Evolutionary conservation across 768 basidiomycete genomes (phyloP).

Genomic region (Guyanaporus albipodus): DNA sequence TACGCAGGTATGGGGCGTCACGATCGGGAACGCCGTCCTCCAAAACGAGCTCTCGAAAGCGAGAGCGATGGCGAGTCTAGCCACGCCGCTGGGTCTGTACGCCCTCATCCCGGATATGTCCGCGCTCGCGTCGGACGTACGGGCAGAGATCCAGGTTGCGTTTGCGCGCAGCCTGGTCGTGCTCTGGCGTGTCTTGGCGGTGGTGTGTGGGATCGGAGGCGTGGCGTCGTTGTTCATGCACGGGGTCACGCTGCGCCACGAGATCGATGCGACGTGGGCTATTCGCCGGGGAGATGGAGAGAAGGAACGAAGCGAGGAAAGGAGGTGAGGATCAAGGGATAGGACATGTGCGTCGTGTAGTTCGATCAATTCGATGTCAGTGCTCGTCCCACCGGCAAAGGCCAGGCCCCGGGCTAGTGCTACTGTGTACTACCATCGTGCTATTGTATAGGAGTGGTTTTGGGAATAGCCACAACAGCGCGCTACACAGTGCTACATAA

Average conservation of each 20-base stretch:
- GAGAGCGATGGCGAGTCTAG: slow-evolving; percentile 34
- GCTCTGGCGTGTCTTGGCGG: slow-evolving; percentile 44
- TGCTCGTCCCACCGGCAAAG: no score
- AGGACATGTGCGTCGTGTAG: no score
- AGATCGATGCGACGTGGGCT: slow-evolving; percentile 10
- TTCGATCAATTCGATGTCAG: no score
- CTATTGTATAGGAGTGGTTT: no score
- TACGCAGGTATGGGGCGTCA: slow-evolving; percentile 46
- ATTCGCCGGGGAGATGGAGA: not conserved
- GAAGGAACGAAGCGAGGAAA: not conserved
- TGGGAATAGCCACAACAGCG: no score
- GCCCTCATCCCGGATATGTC: slow-evolving; percentile 42
- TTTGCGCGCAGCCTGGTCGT: slow-evolving; percentile 38
- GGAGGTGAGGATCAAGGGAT: no score
- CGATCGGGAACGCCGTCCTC: slow-evolving; percentile 47
- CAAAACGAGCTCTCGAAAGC: slow-evolving; percentile 44
- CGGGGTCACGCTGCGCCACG: slow-evolving; percentile 6
- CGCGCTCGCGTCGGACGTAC: slow-evolving; percentile 32
- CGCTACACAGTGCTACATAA: no score
- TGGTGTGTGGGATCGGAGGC: slow-evolving; percentile 26
- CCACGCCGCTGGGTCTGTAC: slow-evolving; percentile 34
- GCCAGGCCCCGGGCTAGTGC: no score
- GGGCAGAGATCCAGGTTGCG: slow-evolving; percentile 35
- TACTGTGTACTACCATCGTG: no score
- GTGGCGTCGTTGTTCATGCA: slow-evolving; percentile 18